Conservation (phyloP, 169 alveolate genomes). For the Fabrea salina region DNA sequence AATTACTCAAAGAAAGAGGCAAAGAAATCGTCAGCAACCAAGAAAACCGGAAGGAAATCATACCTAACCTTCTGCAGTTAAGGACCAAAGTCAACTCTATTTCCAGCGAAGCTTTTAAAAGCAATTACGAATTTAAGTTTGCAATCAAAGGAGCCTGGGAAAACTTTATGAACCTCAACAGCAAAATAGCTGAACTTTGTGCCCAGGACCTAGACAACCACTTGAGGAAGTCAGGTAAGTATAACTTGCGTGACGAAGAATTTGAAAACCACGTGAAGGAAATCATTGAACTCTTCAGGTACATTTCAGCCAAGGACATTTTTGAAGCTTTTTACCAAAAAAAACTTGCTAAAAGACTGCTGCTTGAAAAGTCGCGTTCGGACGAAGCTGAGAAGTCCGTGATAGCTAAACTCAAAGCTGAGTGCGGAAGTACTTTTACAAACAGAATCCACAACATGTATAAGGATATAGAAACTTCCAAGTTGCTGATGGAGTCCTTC, state of each 20-base stretch:
- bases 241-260: constrained; percentile 42
- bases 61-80: constrained; percentile 38
- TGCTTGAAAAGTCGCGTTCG: constrained; percentile 42
- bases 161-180: constrained; percentile 36
- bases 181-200: constrained; percentile 34
- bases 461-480: constrained; percentile 44
- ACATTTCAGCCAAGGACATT: constrained; percentile 61
- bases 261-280: constrained; percentile 36
- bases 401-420: constrained; percentile 45
- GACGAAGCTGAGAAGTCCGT: constrained; percentile 51
- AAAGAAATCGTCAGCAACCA: constrained; percentile 10
- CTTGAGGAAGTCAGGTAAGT: constrained; percentile 38
- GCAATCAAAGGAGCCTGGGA: constrained; percentile 39
- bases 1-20: constrained; percentile 30
- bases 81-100: constrained; percentile 29
- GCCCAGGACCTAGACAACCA: constrained; percentile 52
- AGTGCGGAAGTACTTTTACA: constrained; percentile 57
- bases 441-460: constrained; percentile 52
- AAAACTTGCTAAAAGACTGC: constrained; percentile 51
- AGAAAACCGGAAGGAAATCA: constrained; percentile 32
- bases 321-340: constrained; percentile 63
- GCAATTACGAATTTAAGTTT: constrained; percentile 11
- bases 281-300: constrained; percentile 47
- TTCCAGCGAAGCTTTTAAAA: constrained; percentile 41
- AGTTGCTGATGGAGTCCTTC: constrained; percentile 33